Base-by-base conservation (phyloP, 208 protist species). In the Sergeia podlipaevii region DNA sequence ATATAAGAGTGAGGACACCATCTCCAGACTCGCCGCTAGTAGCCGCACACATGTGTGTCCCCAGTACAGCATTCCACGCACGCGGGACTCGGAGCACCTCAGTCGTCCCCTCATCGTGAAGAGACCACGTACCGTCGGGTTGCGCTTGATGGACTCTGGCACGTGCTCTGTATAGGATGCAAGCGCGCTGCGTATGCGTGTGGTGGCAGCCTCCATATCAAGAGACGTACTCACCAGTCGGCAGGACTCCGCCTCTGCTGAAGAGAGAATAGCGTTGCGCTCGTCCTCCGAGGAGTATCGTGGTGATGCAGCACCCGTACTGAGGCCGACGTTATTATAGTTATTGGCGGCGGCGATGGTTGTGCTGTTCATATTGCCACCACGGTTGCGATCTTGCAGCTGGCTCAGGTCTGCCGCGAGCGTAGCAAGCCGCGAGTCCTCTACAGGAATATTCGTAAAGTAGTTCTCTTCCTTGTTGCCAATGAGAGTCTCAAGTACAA, bases 1-100 rank as follows among this genome's bases (percentile, higher is more conserved):
- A 42, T 53, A 71, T 13, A 85, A 24, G 0, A 85, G 39, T 7
- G 53, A 47, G 24, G 53, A 58, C 28, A 74, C 49, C 15, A 29
- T 47, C 51, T 78, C 59, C 3, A 85, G 56, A 48, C 67, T 69
- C 37, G 74, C 56, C 24, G 59, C 60, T 8, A 85, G 24, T 10
- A 85, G 48, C 32, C 65, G 39, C 38, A 80, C 57, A 36, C 50
- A 61, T 26, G 80, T 29, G n/a, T 75, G 71, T 5, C 44, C 24
- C 77, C 77, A 85, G 52, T 78, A 68, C 17, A 85, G 32, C 24
- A 64, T 51, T n/a, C 77, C 77, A 54, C 55, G 64, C 23, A 82
- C 45, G 20, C 56, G 60, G 21, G 41, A 33, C 5, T 43, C 46
- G 48, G 64, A 46, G 10, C n/a, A n/a, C n/a, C n/a, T n/a, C n/a